Percentiles rank a stretch among this genome's conserved stretches.
phyloP scores from a whole-genome alignment of 2,329 filamentous ascomycete species.

The Raffaelea arxii region DNA sequence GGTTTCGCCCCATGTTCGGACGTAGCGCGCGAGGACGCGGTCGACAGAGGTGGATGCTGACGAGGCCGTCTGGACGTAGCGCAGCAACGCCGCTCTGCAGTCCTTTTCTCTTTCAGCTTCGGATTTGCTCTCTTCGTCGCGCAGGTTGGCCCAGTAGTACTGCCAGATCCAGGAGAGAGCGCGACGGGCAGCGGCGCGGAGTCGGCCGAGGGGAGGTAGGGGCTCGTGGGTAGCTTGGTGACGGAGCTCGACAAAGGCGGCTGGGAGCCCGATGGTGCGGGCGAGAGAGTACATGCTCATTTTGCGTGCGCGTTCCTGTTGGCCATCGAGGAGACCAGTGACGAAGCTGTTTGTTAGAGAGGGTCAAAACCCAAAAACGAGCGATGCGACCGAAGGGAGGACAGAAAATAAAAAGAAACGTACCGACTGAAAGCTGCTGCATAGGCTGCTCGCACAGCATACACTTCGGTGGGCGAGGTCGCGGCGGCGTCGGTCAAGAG shows the following conservation, averaged over 20 bases:
- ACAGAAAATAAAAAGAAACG: conserved; percentile 18
- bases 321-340: conserved; percentile 67
- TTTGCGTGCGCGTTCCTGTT: conserved; percentile 57
- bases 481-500: background rate
- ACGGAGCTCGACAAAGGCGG: conserved; percentile 77
- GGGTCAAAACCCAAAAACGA: background rate
- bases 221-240: conserved; percentile 89
- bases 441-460: conserved; percentile 60
- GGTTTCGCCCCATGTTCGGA: conserved; percentile 19
- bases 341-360: conserved; percentile 50
- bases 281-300: conserved; percentile 66
- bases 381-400: background rate
- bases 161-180: conserved; percentile 81
- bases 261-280: conserved; percentile 57
- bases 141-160: conserved; percentile 65
- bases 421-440: conserved; percentile 66
- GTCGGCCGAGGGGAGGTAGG: conserved; percentile 63
- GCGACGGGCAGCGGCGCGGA: conserved; percentile 59
- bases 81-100: conserved; percentile 25
- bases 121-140: conserved; percentile 3
- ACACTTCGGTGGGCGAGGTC: conserved; percentile 19
- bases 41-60: background rate
- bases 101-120: conserved; percentile 1
- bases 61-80: conserved; percentile 21
- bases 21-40: conserved; percentile 8